Evolutionary conservation across 2,329 filamentous ascomycete species (phyloP).

Genomic region (Cordyceps farinosa): DNA sequence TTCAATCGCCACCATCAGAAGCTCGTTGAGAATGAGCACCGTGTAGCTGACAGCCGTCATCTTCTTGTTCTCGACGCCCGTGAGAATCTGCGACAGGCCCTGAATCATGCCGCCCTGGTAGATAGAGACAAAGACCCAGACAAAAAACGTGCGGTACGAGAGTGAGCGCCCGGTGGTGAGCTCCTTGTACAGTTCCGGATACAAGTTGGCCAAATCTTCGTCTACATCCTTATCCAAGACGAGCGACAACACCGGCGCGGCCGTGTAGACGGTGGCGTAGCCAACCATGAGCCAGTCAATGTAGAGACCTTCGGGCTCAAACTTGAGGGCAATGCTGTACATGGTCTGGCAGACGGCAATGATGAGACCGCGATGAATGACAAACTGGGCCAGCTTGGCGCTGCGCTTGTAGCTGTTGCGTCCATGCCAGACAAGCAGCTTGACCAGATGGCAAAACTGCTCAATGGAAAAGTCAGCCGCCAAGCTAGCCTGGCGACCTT

Average conservation of each 20-base stretch:
- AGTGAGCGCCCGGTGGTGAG: constrained; percentile 84
- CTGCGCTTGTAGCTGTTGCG: constrained; percentile 95
- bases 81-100: constrained; percentile 84
- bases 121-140: constrained; percentile 91
- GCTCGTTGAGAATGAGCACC: constrained; percentile 86
- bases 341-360: constrained; percentile 96
- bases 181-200: constrained; percentile 96
- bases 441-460: constrained; percentile 91
- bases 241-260: constrained; percentile 85
- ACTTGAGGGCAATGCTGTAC: constrained; percentile 88
- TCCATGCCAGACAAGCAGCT: constrained; percentile 97
- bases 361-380: constrained; percentile 94
- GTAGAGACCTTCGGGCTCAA: constrained; percentile 92
- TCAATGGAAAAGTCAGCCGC: constrained; percentile 96
- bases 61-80: constrained; percentile 65
- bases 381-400: constrained; percentile 94
- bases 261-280: constrained; percentile 95
- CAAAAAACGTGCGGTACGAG: constrained; percentile 91
- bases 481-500: constrained; percentile 88
- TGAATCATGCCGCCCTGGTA: constrained; percentile 97
- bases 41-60: constrained; percentile 94
- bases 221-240: constrained; percentile 95
- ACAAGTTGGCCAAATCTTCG: constrained; percentile 87
- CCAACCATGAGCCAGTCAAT: constrained; percentile 96
- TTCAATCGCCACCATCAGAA: constrained; percentile 95